Evolutionary conservation across 768 basidiomycete species (phyloP).

Genomic region (Tulasnella sp.): DNA sequence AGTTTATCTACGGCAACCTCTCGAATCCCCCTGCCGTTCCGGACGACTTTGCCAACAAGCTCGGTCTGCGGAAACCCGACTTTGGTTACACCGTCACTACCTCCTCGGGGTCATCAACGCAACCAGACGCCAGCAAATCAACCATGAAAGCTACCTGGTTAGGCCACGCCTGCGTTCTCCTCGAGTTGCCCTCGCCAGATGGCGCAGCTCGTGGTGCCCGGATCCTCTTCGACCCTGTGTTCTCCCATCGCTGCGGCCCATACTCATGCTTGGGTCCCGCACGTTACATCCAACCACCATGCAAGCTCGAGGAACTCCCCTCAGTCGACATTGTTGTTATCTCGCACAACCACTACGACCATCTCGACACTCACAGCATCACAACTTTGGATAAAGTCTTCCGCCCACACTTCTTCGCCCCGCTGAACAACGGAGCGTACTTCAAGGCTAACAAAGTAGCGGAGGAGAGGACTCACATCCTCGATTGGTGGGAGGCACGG

Average conservation of each 20-base stretch:
- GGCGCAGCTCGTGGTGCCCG: constrained; percentile 35
- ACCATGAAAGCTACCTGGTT: constrained; percentile 47
- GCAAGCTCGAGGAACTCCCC: constrained; percentile 33
- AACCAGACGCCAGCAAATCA: not conserved
- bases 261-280: constrained; percentile 41
- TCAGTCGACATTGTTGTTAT: constrained; percentile 37
- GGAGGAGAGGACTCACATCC: constrained; percentile 29
- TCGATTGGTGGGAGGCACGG: constrained; percentile 38
- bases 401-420: constrained; percentile 32
- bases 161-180: constrained; percentile 48
- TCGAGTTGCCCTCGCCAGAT: constrained; percentile 40
- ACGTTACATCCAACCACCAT: constrained; percentile 36
- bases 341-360: constrained; percentile 26
- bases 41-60: constrained; percentile 3
- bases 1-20: not conserved
- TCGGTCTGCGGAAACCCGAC: constrained; percentile 21
- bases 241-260: constrained; percentile 47
- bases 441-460: constrained; percentile 26
- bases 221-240: constrained; percentile 45
- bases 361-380: constrained; percentile 28
- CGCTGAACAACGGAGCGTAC: constrained; percentile 32
- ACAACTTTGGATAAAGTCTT: constrained; percentile 23
- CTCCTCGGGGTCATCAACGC: not conserved
- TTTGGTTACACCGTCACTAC: constrained; percentile 8
- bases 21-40: not conserved